These are phyloP conservation scores for Talaromyces thailandensis DNA, from an alignment of 495 filamentous ascomycete species.

Conservation along the genomic window DNA sequence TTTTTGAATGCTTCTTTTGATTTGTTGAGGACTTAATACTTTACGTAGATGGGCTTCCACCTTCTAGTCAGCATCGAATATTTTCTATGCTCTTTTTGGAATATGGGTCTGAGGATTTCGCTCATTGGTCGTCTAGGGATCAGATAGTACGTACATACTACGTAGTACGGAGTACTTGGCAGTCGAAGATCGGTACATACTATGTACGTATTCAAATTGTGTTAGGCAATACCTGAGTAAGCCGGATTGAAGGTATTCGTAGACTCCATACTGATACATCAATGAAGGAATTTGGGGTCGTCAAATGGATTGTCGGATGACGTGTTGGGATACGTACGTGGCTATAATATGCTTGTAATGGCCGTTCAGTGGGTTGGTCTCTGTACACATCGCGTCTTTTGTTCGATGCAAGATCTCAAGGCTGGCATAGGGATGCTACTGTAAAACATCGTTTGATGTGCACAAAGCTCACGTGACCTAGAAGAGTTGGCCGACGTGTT, in stretches of 20 bases:
- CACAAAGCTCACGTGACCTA: not conserved
- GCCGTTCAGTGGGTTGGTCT: not conserved
- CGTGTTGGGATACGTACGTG: not conserved
- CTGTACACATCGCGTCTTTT: not conserved
- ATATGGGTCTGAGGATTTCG: not conserved
- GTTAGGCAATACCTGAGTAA: not conserved
- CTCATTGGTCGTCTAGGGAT: not conserved
- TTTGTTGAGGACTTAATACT: not conserved
- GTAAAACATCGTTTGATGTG: not conserved
- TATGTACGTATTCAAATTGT: not conserved
- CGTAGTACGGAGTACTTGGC: too few relatives aligned
- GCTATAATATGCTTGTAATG: not conserved
- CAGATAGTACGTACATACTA: not conserved
- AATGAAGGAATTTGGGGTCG: not conserved
- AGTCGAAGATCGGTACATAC: not conserved
- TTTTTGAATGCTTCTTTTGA: not conserved
- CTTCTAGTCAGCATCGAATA: not conserved
- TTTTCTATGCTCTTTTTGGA: not conserved
- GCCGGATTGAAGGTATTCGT: not conserved
- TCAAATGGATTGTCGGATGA: not conserved
- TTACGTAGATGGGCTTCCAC: not conserved
- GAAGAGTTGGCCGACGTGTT: not conserved
- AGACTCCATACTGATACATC: not conserved
- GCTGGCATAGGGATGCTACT: not conserved
- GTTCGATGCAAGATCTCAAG: not conserved